These are phyloP conservation scores for Pleurotus eryngii DNA, from an alignment of 768 basidiomycete genomes.

Conservation along the genomic window DNA sequence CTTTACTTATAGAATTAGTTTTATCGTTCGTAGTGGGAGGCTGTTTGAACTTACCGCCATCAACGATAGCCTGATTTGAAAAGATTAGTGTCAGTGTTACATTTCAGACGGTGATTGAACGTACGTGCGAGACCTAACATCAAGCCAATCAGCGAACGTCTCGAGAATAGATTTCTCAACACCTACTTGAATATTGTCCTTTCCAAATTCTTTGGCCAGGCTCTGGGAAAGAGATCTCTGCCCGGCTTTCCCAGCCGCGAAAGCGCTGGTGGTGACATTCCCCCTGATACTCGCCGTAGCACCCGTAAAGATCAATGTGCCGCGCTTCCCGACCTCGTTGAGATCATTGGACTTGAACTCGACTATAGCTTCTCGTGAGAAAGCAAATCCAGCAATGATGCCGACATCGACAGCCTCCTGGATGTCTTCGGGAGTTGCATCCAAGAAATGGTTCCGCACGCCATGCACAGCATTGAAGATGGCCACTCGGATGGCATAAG, in stretches of 20 bases:
- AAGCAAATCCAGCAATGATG: slow-evolving; percentile 58
- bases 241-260: slow-evolving; percentile 64
- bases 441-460: slow-evolving; percentile 65
- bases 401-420: slow-evolving; percentile 47
- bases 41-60: slow-evolving; percentile 42
- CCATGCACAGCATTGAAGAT: slow-evolving; percentile 60
- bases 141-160: not conserved
- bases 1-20: slow-evolving; percentile 16
- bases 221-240: slow-evolving; percentile 65
- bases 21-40: no score
- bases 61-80: slow-evolving; percentile 56
- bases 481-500: slow-evolving; percentile 54
- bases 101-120: slow-evolving; percentile 20
- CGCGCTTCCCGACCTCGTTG: slow-evolving; percentile 44
- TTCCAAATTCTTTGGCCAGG: slow-evolving; percentile 70
- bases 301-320: slow-evolving; percentile 68
- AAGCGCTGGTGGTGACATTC: slow-evolving; percentile 55
- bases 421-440: slow-evolving; percentile 56
- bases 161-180: not conserved
- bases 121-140: slow-evolving; percentile 59
- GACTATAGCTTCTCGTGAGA: slow-evolving; percentile 56
- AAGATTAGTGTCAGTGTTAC: not conserved
- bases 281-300: slow-evolving; percentile 68
- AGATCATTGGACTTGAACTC: slow-evolving; percentile 57
- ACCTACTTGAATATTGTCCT: slow-evolving; percentile 67